Conservation (phyloP, 2,329 filamentous ascomycete genomes). For the Cordyceps tenuipes region DNA sequence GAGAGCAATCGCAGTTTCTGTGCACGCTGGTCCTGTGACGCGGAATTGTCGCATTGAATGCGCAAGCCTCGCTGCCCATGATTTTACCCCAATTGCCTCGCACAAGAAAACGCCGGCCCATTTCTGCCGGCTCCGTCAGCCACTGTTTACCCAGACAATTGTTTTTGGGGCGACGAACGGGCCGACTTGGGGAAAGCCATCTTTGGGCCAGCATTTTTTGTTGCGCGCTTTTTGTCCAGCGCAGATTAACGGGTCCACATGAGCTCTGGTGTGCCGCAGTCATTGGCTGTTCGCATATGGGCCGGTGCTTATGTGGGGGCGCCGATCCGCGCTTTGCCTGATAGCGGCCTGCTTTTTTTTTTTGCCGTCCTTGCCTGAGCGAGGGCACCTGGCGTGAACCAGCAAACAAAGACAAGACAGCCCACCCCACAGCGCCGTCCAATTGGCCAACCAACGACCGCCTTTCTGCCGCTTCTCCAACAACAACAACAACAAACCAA, state of each 20-base stretch:
- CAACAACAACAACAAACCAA: not conserved
- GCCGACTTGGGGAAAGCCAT: conserved; percentile 8
- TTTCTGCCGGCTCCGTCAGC: not conserved
- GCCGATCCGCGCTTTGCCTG: conserved; percentile 18
- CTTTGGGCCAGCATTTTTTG: conserved; percentile 14
- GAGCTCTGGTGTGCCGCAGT: conserved; percentile 22
- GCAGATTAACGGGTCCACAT: conserved; percentile 28
- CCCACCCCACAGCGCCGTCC: not conserved
- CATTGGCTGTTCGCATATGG: conserved; percentile 21
- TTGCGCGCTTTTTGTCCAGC: conserved; percentile 20
- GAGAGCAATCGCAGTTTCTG: not conserved
- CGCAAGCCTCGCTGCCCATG: not conserved
- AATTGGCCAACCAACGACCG: conserved; percentile 8
- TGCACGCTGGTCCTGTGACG: not conserved
- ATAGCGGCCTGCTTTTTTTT: conserved; percentile 11
- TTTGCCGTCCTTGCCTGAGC: not conserved
- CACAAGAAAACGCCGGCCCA: not conserved
- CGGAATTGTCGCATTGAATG: conserved; percentile 3
- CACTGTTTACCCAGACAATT: conserved; percentile 9
- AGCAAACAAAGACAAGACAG: not conserved
- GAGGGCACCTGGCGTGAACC: conserved; percentile 2
- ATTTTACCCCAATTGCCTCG: not conserved
- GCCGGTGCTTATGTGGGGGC: conserved; percentile 18
- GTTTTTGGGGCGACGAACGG: conserved; percentile 9
- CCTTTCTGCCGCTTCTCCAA: not conserved